Evolutionary conservation across 768 basidiomycete species (phyloP).

Genomic region (Termitomyces sp.): DNA sequence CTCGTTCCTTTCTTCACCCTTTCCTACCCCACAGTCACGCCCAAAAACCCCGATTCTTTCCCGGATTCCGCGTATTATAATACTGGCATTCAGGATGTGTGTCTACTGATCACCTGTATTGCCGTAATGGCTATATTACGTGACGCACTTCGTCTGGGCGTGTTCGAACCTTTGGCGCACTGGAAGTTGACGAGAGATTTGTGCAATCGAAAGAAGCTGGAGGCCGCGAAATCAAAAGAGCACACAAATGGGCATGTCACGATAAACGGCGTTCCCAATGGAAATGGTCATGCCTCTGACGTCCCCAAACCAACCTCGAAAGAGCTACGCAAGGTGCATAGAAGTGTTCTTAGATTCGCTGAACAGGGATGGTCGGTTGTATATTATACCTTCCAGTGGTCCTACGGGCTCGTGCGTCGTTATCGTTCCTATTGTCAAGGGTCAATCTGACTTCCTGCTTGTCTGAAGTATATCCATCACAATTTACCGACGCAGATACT

Average conservation of each 20-base stretch:
- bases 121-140: constrained; percentile 84
- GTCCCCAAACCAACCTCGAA: constrained; percentile 25
- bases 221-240: constrained; percentile 17
- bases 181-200: constrained; percentile 68
- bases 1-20: constrained; percentile 69
- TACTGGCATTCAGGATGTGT: constrained; percentile 75
- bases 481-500: constrained; percentile 65
- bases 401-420: constrained; percentile 76
- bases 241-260: constrained; percentile 22
- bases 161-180: constrained; percentile 79
- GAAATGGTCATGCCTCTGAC: constrained; percentile 19
- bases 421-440: constrained; percentile 8
- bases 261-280: constrained; percentile 29
- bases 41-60: constrained; percentile 66
- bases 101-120: constrained; percentile 77
- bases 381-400: constrained; percentile 77
- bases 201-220: constrained; percentile 19
- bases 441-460: constrained; percentile 6
- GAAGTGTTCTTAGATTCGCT: constrained; percentile 82
- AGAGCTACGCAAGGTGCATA: constrained; percentile 59
- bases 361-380: constrained; percentile 92
- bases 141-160: constrained; percentile 66
- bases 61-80: constrained; percentile 64
- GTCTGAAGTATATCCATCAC: constrained; percentile 70
- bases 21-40: constrained; percentile 61